Evolutionary conservation across 345 rosid species (phyloP).

Genomic region (Salix brachista): DNA sequence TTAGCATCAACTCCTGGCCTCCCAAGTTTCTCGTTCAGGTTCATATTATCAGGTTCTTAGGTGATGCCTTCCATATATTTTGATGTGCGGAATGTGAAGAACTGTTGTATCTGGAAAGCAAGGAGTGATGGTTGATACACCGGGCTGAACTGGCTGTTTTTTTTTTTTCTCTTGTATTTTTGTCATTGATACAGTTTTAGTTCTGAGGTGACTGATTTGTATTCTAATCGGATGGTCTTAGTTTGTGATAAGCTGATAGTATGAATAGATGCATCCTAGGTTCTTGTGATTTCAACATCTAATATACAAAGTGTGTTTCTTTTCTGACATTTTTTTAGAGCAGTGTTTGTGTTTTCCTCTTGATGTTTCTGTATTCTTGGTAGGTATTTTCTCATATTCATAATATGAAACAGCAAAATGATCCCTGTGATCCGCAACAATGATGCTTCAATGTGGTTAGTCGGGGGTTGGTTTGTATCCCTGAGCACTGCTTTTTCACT

Average conservation of each 20-base stretch:
- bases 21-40: slow-evolving; percentile 6
- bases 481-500: not conserved
- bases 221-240: not conserved
- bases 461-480: not conserved
- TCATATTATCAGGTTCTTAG: not conserved
- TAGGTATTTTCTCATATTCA: not conserved
- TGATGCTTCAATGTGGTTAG: not conserved
- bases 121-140: slow-evolving; percentile 6
- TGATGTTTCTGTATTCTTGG: not conserved
- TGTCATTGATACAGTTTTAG: not conserved
- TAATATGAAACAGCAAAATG: not conserved
- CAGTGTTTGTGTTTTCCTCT: not conserved
- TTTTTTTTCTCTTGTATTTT: not conserved
- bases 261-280: not conserved
- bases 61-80: not conserved
- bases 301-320: not conserved
- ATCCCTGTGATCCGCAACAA: not conserved
- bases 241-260: not conserved
- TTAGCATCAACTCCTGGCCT: not conserved
- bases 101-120: not conserved
- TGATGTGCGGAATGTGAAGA: not conserved
- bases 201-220: not conserved
- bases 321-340: not conserved
- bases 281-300: not conserved
- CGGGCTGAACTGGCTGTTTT: not conserved